A percentile compares a stretch with the other conserved stretches of the same genome.
Evolutionary conservation across 805 yeast genomes (phyloP).

Genomic region (Priceomyces carsonii): DNA sequence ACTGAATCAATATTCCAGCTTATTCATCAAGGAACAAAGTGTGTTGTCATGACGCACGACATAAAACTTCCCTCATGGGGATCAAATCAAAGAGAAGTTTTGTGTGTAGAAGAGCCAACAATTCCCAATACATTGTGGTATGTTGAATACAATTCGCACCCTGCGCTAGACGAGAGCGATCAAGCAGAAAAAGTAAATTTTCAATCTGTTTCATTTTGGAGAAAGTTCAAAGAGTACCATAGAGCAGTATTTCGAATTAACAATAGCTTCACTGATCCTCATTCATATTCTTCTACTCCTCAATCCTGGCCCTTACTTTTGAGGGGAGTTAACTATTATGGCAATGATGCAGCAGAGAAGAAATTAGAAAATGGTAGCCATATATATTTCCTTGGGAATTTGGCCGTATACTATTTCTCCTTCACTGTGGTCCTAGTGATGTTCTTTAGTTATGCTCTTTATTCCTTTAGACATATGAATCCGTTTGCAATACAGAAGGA

Average conservation of each 20-base stretch:
- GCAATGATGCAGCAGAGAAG: conserved; percentile 33
- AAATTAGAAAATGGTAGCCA: conserved; percentile 28
- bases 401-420: conserved; percentile 54
- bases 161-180: conserved; percentile 31
- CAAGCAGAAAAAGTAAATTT: conserved; percentile 20
- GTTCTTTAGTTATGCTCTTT: conserved; percentile 16
- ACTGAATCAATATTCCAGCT: conserved; percentile 72
- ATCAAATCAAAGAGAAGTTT: conserved; percentile 79
- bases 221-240: conserved; percentile 58
- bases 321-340: conserved; percentile 63
- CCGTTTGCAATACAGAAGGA: conserved; percentile 27
- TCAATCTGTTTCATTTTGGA: conserved; percentile 39
- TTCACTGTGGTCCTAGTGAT: conserved; percentile 32
- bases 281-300: conserved; percentile 56
- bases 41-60: conserved; percentile 74
- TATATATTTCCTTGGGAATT: conserved; percentile 67
- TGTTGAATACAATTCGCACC: conserved; percentile 66
- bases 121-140: conserved; percentile 70
- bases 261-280: conserved; percentile 47
- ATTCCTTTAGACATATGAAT: conserved; percentile 25
- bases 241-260: conserved; percentile 53
- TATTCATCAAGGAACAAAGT: conserved; percentile 63
- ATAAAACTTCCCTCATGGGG: conserved; percentile 84
- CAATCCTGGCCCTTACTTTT: conserved; percentile 60
- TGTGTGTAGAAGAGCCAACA: conserved; percentile 78